A percentile compares a stretch with the other conserved stretches of the same genome.
phyloP scores from a whole-genome alignment of 352 stramenopile genomes.

The Phytopythium oedochilum region DNA sequence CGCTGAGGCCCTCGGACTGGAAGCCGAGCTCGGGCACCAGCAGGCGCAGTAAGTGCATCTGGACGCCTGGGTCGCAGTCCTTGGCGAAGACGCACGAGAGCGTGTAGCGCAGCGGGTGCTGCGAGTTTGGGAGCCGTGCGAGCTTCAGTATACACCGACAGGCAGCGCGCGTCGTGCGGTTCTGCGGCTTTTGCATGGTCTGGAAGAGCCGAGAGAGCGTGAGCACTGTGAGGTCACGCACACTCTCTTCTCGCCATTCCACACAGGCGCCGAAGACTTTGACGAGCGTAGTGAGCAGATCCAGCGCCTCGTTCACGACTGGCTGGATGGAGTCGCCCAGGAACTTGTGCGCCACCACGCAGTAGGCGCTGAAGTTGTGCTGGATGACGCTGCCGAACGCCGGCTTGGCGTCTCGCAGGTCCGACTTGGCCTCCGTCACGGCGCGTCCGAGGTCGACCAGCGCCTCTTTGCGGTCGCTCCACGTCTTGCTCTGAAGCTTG shows the following conservation, averaged over 20 bases:
- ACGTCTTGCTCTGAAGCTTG: slow-evolving; percentile 80
- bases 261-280: slow-evolving; percentile 72
- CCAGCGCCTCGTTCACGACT: slow-evolving; percentile 70
- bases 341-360: slow-evolving; percentile 48
- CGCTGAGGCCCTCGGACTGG: slow-evolving; percentile 59
- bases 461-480: slow-evolving; percentile 81
- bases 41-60: slow-evolving; percentile 79
- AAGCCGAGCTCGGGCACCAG: slow-evolving; percentile 79
- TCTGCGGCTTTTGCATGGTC: slow-evolving; percentile 80
- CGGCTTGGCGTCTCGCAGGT: slow-evolving; percentile 60
- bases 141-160: slow-evolving; percentile 75
- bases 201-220: slow-evolving; percentile 54
- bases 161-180: slow-evolving; percentile 63
- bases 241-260: slow-evolving; percentile 60
- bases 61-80: slow-evolving; percentile 62
- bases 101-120: slow-evolving; percentile 62
- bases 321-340: slow-evolving; percentile 67
- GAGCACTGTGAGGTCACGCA: slow-evolving; percentile 61
- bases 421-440: slow-evolving; percentile 64
- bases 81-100: slow-evolving; percentile 70
- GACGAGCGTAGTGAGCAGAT: slow-evolving; percentile 59
- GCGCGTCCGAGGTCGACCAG: slow-evolving; percentile 66
- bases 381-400: slow-evolving; percentile 59
- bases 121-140: slow-evolving; percentile 48
- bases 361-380: slow-evolving; percentile 60